phyloP scores from a whole-genome alignment of 1,139 yeast species.

The Sugiyamaella japonica region DNA sequence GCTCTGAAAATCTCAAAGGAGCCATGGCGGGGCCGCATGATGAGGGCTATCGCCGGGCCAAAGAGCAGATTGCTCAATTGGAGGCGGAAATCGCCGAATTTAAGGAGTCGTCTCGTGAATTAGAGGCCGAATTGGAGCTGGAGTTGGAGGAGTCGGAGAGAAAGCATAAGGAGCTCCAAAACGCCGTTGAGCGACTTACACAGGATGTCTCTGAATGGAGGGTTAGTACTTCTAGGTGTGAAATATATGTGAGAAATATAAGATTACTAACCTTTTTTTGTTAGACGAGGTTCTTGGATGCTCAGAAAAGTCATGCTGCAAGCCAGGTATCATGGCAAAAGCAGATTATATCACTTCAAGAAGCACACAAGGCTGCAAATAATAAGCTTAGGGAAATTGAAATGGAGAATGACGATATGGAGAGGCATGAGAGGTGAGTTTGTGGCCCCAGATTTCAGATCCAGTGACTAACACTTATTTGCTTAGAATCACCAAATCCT shows the following conservation, averaged over 20 bases:
- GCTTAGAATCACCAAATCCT: conserved; percentile 34
- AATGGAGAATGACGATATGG: conserved; percentile 44
- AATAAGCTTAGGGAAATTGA: conserved; percentile 42
- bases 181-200: conserved; percentile 29
- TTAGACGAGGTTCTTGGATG: conserved; percentile 30
- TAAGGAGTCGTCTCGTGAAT: conserved; percentile 39
- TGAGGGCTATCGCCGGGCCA: conserved; percentile 27
- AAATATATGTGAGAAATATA: not conserved
- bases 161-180: conserved; percentile 32
- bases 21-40: conserved; percentile 2
- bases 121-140: conserved; percentile 40
- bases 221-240: conserved; percentile 15
- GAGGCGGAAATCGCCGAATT: conserved; percentile 43
- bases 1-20: not conserved
- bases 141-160: conserved; percentile 41
- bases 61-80: conserved; percentile 39
- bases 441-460: not conserved
- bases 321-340: conserved; percentile 34
- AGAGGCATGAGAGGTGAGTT: conserved; percentile 36
- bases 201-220: conserved; percentile 34
- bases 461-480: conserved; percentile 2
- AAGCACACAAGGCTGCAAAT: conserved; percentile 35
- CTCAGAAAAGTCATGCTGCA: conserved; percentile 35
- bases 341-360: conserved; percentile 34
- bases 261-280: not conserved